Base-by-base conservation (phyloP, 805 yeast species). In the Barnettozyma sp. region DNA sequence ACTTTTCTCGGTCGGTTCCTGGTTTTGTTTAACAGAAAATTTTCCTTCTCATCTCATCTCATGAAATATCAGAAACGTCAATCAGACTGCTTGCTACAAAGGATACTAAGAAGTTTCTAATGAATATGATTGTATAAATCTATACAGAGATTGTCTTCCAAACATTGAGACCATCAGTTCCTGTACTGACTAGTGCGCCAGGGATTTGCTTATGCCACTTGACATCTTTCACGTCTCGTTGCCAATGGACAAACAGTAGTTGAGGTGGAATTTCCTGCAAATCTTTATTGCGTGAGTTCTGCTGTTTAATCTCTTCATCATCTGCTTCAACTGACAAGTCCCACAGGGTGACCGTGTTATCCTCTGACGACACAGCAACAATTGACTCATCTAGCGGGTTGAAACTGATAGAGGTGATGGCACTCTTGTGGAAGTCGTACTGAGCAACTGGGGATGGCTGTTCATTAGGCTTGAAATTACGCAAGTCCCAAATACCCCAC, bases 271-370 rank as follows among this genome's bases (percentile, higher is more conserved):
- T 84, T 51, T 82, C 94, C 46, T 78, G 79, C 46, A 92, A 66
- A 50, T 88, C 97, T 48, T 73, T 71, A 26, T 78, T 73, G 50
- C 82, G 92, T 39, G 76, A 71, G 49, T 76, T 73, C 63, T 90
- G 97, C 54, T 81, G 82, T 39, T 83, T 77, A 46, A 90, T 82
- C 62, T 90, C 98, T 56, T 90, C 97, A 56, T 92, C 97, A 59
- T 88, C 98, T 4, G 97, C 97, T 65, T 92, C 98, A 12, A 92
- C 98, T 10, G 97, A 90, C 58, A 92, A 70, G 65, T 92, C 98
- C 98, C 98, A 92, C 46, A 92, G 66, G 2, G 97, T 87, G 7
- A 92, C 97, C 6, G 97, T 92, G 59, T 87, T 87, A 61, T 92
- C 98, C 57, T 88, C 97, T 1, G 95, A 84, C 4, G 94, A 87